Conservation (phyloP, 768 basidiomycete species). For the Podaxis rugospora region DNA sequence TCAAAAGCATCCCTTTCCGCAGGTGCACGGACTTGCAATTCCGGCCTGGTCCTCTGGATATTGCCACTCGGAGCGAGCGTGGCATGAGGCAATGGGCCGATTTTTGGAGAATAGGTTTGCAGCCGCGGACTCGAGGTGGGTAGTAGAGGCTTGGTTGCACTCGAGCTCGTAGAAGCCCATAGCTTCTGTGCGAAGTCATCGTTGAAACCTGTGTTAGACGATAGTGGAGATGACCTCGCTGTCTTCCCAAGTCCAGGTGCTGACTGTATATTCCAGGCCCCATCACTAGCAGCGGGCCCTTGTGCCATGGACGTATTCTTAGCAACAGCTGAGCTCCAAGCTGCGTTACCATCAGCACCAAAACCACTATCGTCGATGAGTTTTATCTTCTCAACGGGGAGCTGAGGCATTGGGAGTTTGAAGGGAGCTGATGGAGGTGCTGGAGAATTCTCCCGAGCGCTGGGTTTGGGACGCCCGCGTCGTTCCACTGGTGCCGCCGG, state of each 20-base stretch:
- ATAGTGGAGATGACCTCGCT: constrained; percentile 1
- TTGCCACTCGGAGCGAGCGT: constrained; percentile 7
- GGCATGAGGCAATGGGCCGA: constrained; percentile 13
- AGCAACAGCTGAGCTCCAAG: constrained; percentile 6
- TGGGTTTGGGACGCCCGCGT: constrained; percentile 6
- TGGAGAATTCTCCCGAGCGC: not conserved
- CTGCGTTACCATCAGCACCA: constrained; percentile 21
- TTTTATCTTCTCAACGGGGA: constrained; percentile 15
- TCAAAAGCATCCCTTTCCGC: constrained; percentile 73
- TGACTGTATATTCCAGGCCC: constrained; percentile 36
- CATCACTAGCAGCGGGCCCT: constrained; percentile 20
- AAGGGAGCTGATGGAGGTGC: not conserved
- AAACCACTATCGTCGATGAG: constrained; percentile 36
- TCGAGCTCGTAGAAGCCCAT: constrained; percentile 46
- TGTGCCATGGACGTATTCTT: not conserved
- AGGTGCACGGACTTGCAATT: constrained; percentile 3
- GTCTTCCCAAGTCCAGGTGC: constrained; percentile 1
- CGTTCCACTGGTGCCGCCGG: not conserved
- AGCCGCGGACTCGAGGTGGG: constrained; percentile 18
- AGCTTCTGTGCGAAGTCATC: constrained; percentile 60
- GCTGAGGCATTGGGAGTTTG: not conserved
- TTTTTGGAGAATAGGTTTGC: constrained; percentile 16
- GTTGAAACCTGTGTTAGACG: constrained; percentile 45
- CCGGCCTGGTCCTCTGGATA: constrained; percentile 6
- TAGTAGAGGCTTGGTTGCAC: constrained; percentile 16